Evolutionary conservation across 225 moss, liverwort and hornwort genomes (phyloP), one percentile per base, ranked within the genome.

Genomic region (Climacium dendroides): DNA sequence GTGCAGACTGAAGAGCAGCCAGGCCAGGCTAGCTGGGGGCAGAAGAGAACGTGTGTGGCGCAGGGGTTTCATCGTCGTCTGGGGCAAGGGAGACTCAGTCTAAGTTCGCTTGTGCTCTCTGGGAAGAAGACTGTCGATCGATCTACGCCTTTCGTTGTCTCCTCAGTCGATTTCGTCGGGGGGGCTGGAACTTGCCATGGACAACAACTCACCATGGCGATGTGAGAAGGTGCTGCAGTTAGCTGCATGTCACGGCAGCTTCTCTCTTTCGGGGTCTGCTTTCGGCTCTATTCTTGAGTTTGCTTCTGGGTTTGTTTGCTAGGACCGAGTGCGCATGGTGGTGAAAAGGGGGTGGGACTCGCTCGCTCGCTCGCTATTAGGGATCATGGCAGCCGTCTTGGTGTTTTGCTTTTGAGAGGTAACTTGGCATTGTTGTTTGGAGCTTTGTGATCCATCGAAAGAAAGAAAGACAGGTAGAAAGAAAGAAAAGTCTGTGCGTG

Each of bases 11-110:
- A 76, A 64, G 85, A 62, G 85, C 48, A 48, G 50, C 59, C 59
- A 60, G 73, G 41, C 50, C 50, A 75, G 62, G 34, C 35, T 29
- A 78, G 78, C 58, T 19, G 63, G 50, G 52, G 37, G 76, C 85
- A 85, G 85, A 78, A 17, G 69, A 79, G 86, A 86, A 86, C 86
- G 79, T 86, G 86, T 86, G 79, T 86, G 79, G 79, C 67, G 79
- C 86, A 86, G 78, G 78, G 83, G 85, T 8, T 77, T 52, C 85
- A 7, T 45, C 65, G 43, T 66, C 77, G 85, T 75, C 52, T 32
- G 24, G 85, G 32, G 63, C 34, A 48, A 43, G 39, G 64, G 39
- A 77, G 76, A 53, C 85, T 77, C 77, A 17, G 65, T 54, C 77
- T 77, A 19, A 19, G 70, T 54, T 45, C 45, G 45, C 45, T 45